Evolutionary conservation across 495 filamentous ascomycete species (phyloP).

Genomic region (Aspergillus cristatus): DNA sequence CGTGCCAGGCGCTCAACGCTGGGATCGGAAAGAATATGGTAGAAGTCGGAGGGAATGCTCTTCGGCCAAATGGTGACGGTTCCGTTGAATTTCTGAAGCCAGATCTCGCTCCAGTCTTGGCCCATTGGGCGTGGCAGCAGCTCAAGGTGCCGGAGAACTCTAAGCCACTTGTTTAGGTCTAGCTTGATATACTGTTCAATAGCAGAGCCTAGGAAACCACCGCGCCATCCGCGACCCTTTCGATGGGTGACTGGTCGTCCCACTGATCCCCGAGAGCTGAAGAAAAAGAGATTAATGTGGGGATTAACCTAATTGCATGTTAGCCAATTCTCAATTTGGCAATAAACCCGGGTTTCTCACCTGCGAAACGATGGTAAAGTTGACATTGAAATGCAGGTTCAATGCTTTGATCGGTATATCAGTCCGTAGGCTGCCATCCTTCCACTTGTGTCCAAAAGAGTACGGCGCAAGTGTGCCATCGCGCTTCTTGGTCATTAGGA

Average conservation of each 20-base stretch:
- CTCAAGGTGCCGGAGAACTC: slow-evolving; percentile 84
- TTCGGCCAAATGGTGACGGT: slow-evolving; percentile 96
- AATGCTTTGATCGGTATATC: slow-evolving; percentile 92
- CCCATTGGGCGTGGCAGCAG: slow-evolving; percentile 83
- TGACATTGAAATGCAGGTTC: slow-evolving; percentile 95
- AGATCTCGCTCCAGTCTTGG: slow-evolving; percentile 93
- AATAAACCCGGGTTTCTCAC: slow-evolving; percentile 13
- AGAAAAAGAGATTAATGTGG: slow-evolving; percentile 97
- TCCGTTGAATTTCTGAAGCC: slow-evolving; percentile 89
- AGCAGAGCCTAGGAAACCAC: slow-evolving; percentile 86
- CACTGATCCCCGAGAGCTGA: slow-evolving; percentile 83
- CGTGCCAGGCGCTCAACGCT: slow-evolving; percentile 60
- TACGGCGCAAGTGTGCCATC: slow-evolving; percentile 72
- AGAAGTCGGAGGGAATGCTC: slow-evolving; percentile 64
- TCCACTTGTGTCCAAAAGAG: slow-evolving; percentile 96
- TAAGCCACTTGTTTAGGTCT: slow-evolving; percentile 93
- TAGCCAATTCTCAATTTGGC: too few relatives aligned
- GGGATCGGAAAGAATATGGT: slow-evolving; percentile 78
- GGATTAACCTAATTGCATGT: slow-evolving; percentile 60
- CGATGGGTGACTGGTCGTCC: slow-evolving; percentile 92
- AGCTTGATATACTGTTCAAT: slow-evolving; percentile 91
- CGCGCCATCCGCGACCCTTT: slow-evolving; percentile 87
- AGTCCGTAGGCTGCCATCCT: slow-evolving; percentile 86
- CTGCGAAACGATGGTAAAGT: slow-evolving; percentile 91
- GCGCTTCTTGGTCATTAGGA: slow-evolving; percentile 86